Percentiles rank a stretch among this genome's conserved stretches.
Evolutionary conservation across 495 filamentous ascomycete genomes (phyloP).

Genomic region (Penicillium canariense): DNA sequence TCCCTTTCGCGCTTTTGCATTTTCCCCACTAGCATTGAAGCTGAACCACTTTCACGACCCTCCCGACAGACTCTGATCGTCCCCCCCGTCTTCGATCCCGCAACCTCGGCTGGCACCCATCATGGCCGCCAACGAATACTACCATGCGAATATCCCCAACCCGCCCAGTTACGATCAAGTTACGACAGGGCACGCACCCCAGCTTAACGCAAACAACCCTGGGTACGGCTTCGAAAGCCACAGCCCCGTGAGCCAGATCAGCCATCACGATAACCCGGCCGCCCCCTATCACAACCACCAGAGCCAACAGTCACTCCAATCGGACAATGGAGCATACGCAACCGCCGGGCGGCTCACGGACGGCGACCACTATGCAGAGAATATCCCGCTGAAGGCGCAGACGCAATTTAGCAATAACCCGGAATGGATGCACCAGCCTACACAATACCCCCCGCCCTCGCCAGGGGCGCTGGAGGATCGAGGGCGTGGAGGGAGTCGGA

Average conservation of each 20-base stretch:
- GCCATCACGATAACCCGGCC: constrained; percentile 28
- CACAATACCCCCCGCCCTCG: constrained; percentile 38
- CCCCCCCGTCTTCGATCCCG: background rate
- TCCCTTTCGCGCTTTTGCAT: background rate
- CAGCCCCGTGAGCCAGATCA: constrained; percentile 14
- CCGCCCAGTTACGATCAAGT: constrained; percentile 45
- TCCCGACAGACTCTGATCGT: background rate
- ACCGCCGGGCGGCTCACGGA: constrained; percentile 34
- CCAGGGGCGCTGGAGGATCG: constrained; percentile 27
- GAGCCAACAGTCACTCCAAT: constrained; percentile 42
- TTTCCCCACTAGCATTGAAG: background rate
- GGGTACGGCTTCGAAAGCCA: constrained; percentile 30
- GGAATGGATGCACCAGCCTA: constrained; percentile 45
- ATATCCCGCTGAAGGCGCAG: constrained; percentile 48
- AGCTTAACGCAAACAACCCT: constrained; percentile 10
- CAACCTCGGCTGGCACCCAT: constrained; percentile 26
- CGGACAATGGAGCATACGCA: constrained; percentile 34
- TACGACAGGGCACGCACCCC: constrained; percentile 22
- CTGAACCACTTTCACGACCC: constrained; percentile 4
- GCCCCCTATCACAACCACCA: constrained; percentile 38
- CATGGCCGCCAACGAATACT: constrained; percentile 87
- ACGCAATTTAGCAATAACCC: constrained; percentile 32
- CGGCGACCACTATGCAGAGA: constrained; percentile 49
- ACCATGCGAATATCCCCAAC: constrained; percentile 49
- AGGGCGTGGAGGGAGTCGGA: constrained; percentile 18